Percentiles rank a stretch among this genome's conserved stretches.
Evolutionary conservation across 768 basidiomycete species (phyloP).

Genomic region (Chalciporus chontae): DNA sequence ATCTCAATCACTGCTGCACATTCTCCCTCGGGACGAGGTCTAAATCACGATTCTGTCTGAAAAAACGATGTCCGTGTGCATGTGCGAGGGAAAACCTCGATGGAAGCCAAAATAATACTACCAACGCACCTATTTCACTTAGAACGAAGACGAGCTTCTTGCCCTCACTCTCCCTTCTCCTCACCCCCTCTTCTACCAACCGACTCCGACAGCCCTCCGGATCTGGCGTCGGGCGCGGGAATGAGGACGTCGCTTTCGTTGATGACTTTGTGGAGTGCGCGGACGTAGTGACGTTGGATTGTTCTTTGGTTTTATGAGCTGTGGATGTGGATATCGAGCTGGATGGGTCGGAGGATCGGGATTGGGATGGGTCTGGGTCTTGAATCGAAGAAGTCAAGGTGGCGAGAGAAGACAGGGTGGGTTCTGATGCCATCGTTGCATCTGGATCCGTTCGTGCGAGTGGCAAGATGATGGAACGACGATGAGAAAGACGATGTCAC

Average conservation of each 20-base stretch:
- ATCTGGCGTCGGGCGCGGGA: slow-evolving; percentile 92
- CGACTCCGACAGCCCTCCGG: slow-evolving; percentile 91
- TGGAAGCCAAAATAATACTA: not conserved
- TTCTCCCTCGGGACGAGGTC: slow-evolving; percentile 89
- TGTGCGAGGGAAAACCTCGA: too few species aligned
- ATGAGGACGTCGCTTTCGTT: slow-evolving; percentile 90
- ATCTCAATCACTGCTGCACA: slow-evolving; percentile 84
- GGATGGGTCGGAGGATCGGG: slow-evolving; percentile 13
- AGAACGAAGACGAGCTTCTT: slow-evolving; percentile 92
- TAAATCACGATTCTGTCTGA: slow-evolving; percentile 25
- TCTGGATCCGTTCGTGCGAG: slow-evolving; percentile 43
- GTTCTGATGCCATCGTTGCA: slow-evolving; percentile 70
- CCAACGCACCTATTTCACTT: slow-evolving; percentile 92
- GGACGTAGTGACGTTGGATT: slow-evolving; percentile 71
- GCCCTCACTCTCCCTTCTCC: slow-evolving; percentile 78
- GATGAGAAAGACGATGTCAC: too few species aligned
- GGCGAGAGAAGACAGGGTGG: slow-evolving; percentile 61
- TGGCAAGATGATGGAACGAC: slow-evolving; percentile 7
- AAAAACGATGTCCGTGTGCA: too few species aligned
- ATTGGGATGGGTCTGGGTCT: not conserved
- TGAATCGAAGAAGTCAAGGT: slow-evolving; percentile 39
- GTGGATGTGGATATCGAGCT: slow-evolving; percentile 25
- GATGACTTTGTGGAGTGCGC: slow-evolving; percentile 85
- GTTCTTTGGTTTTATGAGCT: slow-evolving; percentile 58
- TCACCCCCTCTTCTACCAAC: slow-evolving; percentile 91